A percentile compares a stretch with the other conserved stretches of the same genome.
Conservation (phyloP, 2,329 filamentous ascomycete genomes). For the Arthrinium phaeospermum region DNA sequence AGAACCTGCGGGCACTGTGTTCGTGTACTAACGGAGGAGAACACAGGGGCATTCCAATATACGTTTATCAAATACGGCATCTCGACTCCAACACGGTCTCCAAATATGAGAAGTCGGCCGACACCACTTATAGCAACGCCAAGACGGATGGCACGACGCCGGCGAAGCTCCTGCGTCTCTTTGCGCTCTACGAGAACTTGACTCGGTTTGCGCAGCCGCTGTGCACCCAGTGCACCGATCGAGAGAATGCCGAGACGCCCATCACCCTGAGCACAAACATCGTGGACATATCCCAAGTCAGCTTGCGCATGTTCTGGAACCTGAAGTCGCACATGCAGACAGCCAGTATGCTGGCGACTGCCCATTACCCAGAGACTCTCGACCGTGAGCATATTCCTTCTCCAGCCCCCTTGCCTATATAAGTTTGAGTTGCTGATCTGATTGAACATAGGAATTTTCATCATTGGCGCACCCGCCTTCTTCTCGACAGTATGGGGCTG, state of each 20-base stretch:
- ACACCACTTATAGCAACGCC: slow-evolving; percentile 60
- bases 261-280: slow-evolving; percentile 95
- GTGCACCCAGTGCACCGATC: slow-evolving; percentile 75
- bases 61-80: slow-evolving; percentile 85
- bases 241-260: slow-evolving; percentile 78
- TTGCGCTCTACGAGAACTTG: slow-evolving; percentile 92
- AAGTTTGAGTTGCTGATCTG: slow-evolving; percentile 19
- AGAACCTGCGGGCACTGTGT: not conserved
- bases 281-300: slow-evolving; percentile 87
- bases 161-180: slow-evolving; percentile 80
- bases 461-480: slow-evolving; percentile 89
- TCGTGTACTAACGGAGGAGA: not conserved
- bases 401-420: not conserved
- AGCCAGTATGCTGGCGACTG: slow-evolving; percentile 84
- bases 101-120: slow-evolving; percentile 72
- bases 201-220: slow-evolving; percentile 86
- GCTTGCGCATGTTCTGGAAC: slow-evolving; percentile 95
- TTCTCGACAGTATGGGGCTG: slow-evolving; percentile 94
- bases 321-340: slow-evolving; percentile 93
- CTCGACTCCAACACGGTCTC: slow-evolving; percentile 83
- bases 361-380: slow-evolving; percentile 93
- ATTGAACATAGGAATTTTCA: slow-evolving; percentile 52
- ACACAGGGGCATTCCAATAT: slow-evolving; percentile 83
- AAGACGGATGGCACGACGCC: slow-evolving; percentile 70
- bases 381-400: slow-evolving; percentile 69